Percentiles rank a stretch among this genome's conserved stretches.
phyloP scores from a whole-genome alignment of 2,329 filamentous ascomycete genomes.

The Sporothrix phasma region DNA sequence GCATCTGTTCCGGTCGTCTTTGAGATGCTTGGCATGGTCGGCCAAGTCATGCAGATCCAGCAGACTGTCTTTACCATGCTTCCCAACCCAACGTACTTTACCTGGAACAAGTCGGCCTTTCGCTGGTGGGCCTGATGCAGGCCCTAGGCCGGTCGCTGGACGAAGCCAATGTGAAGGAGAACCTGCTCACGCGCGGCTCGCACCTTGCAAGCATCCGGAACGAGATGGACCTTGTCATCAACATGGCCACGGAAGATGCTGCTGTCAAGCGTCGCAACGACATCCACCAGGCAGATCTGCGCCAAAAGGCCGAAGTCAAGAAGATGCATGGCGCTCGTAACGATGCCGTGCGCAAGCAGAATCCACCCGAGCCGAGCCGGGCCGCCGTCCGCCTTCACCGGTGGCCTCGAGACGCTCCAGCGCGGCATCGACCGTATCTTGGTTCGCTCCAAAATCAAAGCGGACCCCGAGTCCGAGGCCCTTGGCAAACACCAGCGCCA shows the following conservation, averaged over 20 bases:
- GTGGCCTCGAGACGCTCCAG: background rate
- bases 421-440: background rate
- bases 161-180: background rate
- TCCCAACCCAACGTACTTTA: constrained; percentile 45
- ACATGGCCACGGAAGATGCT: background rate
- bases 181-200: background rate
- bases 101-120: constrained; percentile 41
- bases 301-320: background rate
- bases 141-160: background rate
- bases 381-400: background rate
- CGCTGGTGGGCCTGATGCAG: constrained; percentile 32
- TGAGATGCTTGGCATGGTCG: constrained; percentile 49
- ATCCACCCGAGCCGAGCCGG: background rate
- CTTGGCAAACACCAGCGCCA: background rate
- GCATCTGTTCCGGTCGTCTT: constrained; percentile 46
- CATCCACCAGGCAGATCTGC: background rate
- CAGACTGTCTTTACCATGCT: constrained; percentile 43
- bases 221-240: constrained; percentile 27
- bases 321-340: background rate
- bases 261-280: background rate
- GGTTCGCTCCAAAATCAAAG: background rate
- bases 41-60: constrained; percentile 38
- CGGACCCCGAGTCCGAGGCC: background rate
- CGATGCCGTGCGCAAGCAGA: background rate
- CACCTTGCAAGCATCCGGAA: background rate